Evolutionary conservation across 345 rosid genomes (phyloP), one percentile per base, ranked within the genome.

Genomic region (Syzygium grande): DNA sequence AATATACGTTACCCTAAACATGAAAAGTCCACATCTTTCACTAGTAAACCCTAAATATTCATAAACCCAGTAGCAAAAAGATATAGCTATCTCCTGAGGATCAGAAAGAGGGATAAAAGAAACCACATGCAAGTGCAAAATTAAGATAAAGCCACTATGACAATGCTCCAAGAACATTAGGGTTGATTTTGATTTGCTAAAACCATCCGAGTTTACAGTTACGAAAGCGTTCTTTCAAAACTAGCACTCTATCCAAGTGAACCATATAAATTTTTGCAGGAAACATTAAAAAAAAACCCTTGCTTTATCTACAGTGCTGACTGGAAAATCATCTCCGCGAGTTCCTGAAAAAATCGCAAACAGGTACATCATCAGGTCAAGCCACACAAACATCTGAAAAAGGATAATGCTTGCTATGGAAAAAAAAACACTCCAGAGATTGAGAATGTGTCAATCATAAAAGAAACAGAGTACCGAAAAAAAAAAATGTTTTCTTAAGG

Each of bases 271-370:
- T 11, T 34, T 73, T 34, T 12, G 17, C 13, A 73, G 46, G 2
- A 34, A 65, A 16, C 22, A 65, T 55, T 2, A 21, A 19, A 16
- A 16, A 65, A 30, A 4, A 16, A 16, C 49, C 56, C 56, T 27
- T 22, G 30, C 59, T 84, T 84, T 53, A 52, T 78, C 89, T 90
- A 94, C 52, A 94, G 58, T n/a, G 94, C 95, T 85, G 95, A 94
- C 63, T 95, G 97, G 92, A 98, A 95, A 52, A 98, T 91, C 99
- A 98, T 95, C 95, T 98, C 99, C 27, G 98, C 98, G 16, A 96
- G 97, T 88, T 97, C 99, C 99, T 96, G 93, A 93, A 92, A 86
- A 80, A 46, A 85, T 29, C 14, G 17, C 25, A 51, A 29, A 85
- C 58, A 92, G 88, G 78, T 80, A 30, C 86, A 23, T n/a, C 16